phyloP scores from a whole-genome alignment of 2,329 filamentous ascomycete species.

The Cadophora sp. region DNA sequence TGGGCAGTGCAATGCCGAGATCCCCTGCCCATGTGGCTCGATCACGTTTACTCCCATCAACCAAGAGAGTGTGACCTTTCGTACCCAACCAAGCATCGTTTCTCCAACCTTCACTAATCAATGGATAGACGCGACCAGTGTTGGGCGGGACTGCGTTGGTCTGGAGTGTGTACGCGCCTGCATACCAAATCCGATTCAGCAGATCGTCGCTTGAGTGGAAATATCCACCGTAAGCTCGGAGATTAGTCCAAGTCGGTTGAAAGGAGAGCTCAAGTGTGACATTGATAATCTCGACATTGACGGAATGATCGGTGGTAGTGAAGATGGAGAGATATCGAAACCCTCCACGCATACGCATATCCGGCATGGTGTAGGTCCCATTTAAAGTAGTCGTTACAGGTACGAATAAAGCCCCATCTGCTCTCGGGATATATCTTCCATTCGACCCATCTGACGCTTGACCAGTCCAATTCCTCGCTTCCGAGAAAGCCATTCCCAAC shows the following conservation, averaged over 20 bases:
- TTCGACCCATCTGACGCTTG: slow-evolving; percentile 56
- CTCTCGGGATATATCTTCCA: slow-evolving; percentile 50
- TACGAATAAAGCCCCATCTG: slow-evolving; percentile 55
- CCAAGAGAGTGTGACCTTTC: slow-evolving; percentile 36
- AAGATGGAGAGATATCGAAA: slow-evolving; percentile 60
- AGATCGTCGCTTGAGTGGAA: slow-evolving; percentile 57
- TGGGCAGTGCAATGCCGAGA: slow-evolving; percentile 62
- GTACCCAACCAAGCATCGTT: slow-evolving; percentile 29
- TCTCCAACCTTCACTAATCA: slow-evolving; percentile 21
- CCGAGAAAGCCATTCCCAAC: slow-evolving; percentile 55
- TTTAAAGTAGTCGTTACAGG: slow-evolving; percentile 47
- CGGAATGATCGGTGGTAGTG: slow-evolving; percentile 46
- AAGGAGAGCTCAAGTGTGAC: slow-evolving; percentile 48
- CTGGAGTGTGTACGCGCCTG: slow-evolving; percentile 54
- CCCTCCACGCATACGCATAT: slow-evolving; percentile 55
- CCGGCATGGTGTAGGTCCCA: slow-evolving; percentile 52
- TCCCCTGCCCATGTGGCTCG: slow-evolving; percentile 67
- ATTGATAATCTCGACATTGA: slow-evolving; percentile 44
- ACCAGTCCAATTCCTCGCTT: slow-evolving; percentile 54
- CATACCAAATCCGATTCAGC: slow-evolving; percentile 61
- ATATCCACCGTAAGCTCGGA: slow-evolving; percentile 60
- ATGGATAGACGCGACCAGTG: slow-evolving; percentile 21
- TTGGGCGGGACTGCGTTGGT: slow-evolving; percentile 41
- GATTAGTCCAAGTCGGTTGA: slow-evolving; percentile 51
- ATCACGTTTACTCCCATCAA: slow-evolving; percentile 65